Percentiles rank a stretch among this genome's conserved stretches.
Conservation (phyloP, 2,329 filamentous ascomycete genomes). For the Chaetomiaceae sp. region DNA sequence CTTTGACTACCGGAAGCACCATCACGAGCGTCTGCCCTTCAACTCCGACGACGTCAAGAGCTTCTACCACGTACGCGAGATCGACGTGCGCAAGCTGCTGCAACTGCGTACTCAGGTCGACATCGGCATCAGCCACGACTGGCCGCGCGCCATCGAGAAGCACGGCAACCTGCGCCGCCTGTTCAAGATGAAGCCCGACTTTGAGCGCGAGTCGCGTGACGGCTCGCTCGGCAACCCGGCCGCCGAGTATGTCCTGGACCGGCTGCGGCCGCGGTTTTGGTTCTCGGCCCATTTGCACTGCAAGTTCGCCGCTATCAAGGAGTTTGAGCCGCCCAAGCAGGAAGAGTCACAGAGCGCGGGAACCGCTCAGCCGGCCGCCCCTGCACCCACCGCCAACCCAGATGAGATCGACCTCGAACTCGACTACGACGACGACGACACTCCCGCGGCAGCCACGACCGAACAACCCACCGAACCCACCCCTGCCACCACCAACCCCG, state of each 20-base stretch:
- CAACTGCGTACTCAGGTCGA: constrained; percentile 84
- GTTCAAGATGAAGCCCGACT: constrained; percentile 67
- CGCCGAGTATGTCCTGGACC: constrained; percentile 72
- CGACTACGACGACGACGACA: constrained; percentile 9
- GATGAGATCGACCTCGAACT: constrained; percentile 23
- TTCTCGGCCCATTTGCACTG: constrained; percentile 91
- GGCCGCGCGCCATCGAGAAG: constrained; percentile 79
- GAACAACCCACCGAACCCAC: constrained; percentile 10
- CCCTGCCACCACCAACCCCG: background rate
- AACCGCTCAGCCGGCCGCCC: constrained; percentile 10
- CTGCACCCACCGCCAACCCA: constrained; percentile 9
- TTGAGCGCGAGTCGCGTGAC: constrained; percentile 66
- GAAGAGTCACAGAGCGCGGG: constrained; percentile 20
- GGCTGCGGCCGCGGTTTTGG: constrained; percentile 78
- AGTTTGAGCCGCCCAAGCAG: constrained; percentile 38
- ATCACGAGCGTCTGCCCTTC: constrained; percentile 83
- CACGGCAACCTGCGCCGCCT: constrained; percentile 63
- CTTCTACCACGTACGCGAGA: constrained; percentile 84
- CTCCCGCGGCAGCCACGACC: background rate
- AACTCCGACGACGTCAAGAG: constrained; percentile 66
- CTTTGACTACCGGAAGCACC: constrained; percentile 75
- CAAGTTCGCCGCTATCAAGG: constrained; percentile 69
- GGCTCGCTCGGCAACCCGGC: constrained; percentile 75
- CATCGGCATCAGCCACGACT: constrained; percentile 89
- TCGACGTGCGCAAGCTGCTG: constrained; percentile 85